Conservation (phyloP, 2,329 filamentous ascomycete species). For the Rhynchosporium graminicola region DNA sequence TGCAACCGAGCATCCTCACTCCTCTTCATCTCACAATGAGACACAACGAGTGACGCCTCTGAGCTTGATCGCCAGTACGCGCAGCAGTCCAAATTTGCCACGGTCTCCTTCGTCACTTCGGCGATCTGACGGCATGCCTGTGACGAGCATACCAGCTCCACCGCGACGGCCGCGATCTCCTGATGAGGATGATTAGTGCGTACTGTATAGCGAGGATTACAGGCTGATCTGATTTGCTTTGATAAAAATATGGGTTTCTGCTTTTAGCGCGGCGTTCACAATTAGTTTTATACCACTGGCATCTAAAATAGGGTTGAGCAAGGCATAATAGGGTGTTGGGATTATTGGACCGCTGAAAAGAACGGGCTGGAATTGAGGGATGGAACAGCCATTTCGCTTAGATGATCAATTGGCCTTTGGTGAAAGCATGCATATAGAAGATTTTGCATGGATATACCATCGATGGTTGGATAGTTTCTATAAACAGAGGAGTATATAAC, state of each 20-base stretch:
- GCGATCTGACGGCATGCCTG: slow-evolving; percentile 29
- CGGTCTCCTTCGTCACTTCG: slow-evolving; percentile 27
- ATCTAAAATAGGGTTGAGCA: slow-evolving; percentile 6
- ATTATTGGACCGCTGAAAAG: not conserved
- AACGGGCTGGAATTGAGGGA: not conserved
- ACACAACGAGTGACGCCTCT: slow-evolving; percentile 14
- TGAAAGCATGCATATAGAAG: not conserved
- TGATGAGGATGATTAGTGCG: slow-evolving; percentile 22
- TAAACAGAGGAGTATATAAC: not conserved
- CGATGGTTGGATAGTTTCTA: not conserved
- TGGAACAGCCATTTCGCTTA: not conserved
- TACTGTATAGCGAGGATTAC: not conserved
- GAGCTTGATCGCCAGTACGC: slow-evolving; percentile 18
- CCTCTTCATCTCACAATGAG: slow-evolving; percentile 23
- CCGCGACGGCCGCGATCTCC: slow-evolving; percentile 31
- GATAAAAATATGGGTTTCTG: not conserved
- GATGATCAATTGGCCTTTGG: slow-evolving; percentile 2
- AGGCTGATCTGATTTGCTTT: not conserved
- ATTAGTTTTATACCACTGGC: slow-evolving; percentile 6
- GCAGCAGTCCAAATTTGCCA: slow-evolving; percentile 24
- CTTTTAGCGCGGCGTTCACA: slow-evolving; percentile 15
- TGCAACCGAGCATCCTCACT: slow-evolving; percentile 12
- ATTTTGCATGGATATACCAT: not conserved
- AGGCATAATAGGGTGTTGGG: slow-evolving; percentile 5
- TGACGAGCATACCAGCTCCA: slow-evolving; percentile 38